Base-by-base conservation (phyloP, 2,329 filamentous ascomycete species). In the Nemania sp. region DNA sequence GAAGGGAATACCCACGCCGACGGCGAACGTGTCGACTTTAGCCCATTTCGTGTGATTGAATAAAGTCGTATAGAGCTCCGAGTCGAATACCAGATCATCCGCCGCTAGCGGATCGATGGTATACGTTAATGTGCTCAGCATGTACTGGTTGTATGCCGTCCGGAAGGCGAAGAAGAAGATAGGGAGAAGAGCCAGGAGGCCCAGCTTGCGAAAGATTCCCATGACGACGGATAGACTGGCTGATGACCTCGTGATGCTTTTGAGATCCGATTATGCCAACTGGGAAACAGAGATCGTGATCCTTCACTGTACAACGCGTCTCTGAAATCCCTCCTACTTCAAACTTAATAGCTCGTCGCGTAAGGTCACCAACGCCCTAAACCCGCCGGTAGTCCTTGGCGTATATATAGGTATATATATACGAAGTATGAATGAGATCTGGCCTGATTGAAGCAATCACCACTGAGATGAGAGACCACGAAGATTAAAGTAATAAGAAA, bases 11-110 rank as follows among this genome's bases (percentile, higher is more conserved):
- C 49, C 51, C 30, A 61, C 54, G 45, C 56, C 56, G 11, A 57
- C 53, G 1, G 56, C 56, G 24, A 57, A 60, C 12, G 50, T 55
- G 28, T 61, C 59, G 20, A 59, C 50, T 36, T 49, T 54, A 15
- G 56, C 56, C 52, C 56, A 61, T 46, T 53, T 45, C 6, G 52
- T 54, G 33, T 59, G 54, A 19, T 52, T 57, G 47, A 57, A 60
- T 23, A 58, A 39, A 23, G 49, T 52, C 20, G 34, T 56, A 45
- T 62, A 62, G 19, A 59, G 42, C 39, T 60, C 51, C 6, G 60
- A 61, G 0, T 52, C 54, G 44, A 59, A 62, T 14, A 61, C 49
- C 9, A 53, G 31, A 19, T 62, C 58, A 22, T 61, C 42, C 5
- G 48, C 17, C 14, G 58, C 31, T 36, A 62, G 40, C n/a, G 57